phyloP scores from a whole-genome alignment of 495 filamentous ascomycete species.

The Chaetomium tenue region DNA sequence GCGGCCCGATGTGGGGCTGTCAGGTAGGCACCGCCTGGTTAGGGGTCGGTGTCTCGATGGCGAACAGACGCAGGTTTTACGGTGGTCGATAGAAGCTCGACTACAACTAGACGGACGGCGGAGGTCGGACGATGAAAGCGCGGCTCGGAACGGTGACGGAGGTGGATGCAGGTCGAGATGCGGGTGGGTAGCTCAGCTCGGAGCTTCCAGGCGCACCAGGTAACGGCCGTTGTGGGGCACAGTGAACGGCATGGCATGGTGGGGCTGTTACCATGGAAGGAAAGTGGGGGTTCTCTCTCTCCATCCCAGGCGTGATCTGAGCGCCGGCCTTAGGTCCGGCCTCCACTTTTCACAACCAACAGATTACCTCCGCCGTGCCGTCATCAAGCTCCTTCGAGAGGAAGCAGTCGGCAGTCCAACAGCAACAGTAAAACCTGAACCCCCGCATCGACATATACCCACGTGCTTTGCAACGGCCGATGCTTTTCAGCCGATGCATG shows the following conservation, averaged over 20 bases:
- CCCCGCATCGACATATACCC: background rate
- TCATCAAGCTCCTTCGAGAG: background rate
- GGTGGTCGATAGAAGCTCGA: background rate
- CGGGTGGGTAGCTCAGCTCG: background rate
- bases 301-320: no score
- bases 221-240: slow-evolving; percentile 1
- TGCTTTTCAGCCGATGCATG: background rate
- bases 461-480: background rate
- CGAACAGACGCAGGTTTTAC: no score
- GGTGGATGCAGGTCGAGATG: background rate
- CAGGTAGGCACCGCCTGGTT: background rate
- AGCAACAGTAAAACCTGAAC: background rate
- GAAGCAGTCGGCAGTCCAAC: background rate
- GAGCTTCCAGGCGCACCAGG: background rate
- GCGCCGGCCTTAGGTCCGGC: background rate
- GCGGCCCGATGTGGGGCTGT: background rate
- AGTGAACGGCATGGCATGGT: background rate
- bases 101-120: background rate
- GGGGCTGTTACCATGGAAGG: background rate
- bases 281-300: background rate
- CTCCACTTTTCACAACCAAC: background rate
- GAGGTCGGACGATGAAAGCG: background rate
- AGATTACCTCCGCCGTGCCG: no score
- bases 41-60: background rate
- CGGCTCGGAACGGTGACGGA: no score